phyloP scores from a whole-genome alignment of 225 moss, liverwort and hornwort species.

The Straminergon stramineum region DNA sequence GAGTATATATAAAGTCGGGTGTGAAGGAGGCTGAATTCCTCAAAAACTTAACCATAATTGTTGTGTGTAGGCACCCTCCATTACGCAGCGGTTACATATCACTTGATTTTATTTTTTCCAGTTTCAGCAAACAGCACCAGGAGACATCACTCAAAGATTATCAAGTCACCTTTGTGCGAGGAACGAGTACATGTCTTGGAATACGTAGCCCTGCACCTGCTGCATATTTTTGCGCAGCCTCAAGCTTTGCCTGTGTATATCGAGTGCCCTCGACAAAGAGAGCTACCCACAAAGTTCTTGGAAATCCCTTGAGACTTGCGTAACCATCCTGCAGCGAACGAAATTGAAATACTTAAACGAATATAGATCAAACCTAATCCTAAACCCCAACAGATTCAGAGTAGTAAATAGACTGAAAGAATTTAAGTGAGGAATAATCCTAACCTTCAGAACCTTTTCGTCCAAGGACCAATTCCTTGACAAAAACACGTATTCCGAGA shows the following conservation, averaged over 20 bases:
- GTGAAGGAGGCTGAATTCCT: not conserved
- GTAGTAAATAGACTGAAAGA: not conserved
- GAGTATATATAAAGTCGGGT: not conserved
- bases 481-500: conserved; percentile 93
- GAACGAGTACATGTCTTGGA: conserved; percentile 88
- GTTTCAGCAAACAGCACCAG: not conserved
- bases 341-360: not conserved
- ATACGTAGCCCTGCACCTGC: conserved; percentile 57
- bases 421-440: not conserved
- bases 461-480: conserved; percentile 82
- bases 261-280: conserved; percentile 99
- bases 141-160: not conserved
- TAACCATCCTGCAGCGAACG: conserved; percentile 59
- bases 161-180: conserved; percentile 80
- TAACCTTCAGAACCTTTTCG: conserved; percentile 73
- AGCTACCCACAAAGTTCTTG: conserved; percentile 92
- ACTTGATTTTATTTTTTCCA: not conserved
- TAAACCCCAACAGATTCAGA: not conserved
- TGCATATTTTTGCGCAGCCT: conserved; percentile 78
- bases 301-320: conserved; percentile 70
- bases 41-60: not conserved
- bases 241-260: conserved; percentile 78
- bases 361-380: not conserved
- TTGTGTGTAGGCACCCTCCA: not conserved
- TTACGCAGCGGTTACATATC: not conserved